phyloP scores from a whole-genome alignment of 345 rosid genomes.

The Firmiana major region DNA sequence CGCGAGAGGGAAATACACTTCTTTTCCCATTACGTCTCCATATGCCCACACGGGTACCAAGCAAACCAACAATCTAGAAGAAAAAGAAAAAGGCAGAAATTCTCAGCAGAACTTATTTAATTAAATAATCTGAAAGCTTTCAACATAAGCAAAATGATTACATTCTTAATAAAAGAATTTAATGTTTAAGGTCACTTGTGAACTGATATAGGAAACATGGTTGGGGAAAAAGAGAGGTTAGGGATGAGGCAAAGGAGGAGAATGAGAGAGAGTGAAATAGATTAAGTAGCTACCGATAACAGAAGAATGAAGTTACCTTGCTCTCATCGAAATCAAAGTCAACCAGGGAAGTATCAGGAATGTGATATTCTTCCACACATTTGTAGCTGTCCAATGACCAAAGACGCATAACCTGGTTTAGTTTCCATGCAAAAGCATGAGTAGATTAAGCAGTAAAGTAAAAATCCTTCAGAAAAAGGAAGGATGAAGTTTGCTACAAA shows the following conservation, averaged over 20 bases:
- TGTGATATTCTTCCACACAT: slow-evolving; percentile 66
- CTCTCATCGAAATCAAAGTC: slow-evolving; percentile 95
- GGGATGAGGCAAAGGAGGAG: neutral
- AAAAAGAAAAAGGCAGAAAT: neutral
- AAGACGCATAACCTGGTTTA: slow-evolving; percentile 75
- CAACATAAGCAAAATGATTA: slow-evolving; percentile 1
- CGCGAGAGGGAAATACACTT: slow-evolving; percentile 68
- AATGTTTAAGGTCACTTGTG: neutral
- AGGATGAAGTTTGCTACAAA: neutral
- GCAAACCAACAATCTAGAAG: slow-evolving; percentile 78
- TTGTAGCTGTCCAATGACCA: slow-evolving; percentile 73
- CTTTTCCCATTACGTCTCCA: slow-evolving; percentile 81
- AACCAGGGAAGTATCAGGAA: slow-evolving; percentile 56
- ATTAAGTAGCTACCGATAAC: neutral
- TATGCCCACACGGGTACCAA: slow-evolving; percentile 73
- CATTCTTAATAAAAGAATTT: slow-evolving; percentile 4
- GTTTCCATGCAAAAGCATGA: slow-evolving; percentile 11
- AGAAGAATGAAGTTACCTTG: slow-evolving; percentile 53
- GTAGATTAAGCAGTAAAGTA: neutral
- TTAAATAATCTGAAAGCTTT: neutral
- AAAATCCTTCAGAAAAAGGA: neutral
- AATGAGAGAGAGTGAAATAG: neutral
- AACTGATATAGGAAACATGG: neutral
- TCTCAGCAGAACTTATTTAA: neutral
- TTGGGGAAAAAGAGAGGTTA: neutral